Percentiles rank a stretch among this genome's conserved stretches.
Evolutionary conservation across 2,329 filamentous ascomycete genomes (phyloP).

Genomic region (Scolecobasidium constrictum): DNA sequence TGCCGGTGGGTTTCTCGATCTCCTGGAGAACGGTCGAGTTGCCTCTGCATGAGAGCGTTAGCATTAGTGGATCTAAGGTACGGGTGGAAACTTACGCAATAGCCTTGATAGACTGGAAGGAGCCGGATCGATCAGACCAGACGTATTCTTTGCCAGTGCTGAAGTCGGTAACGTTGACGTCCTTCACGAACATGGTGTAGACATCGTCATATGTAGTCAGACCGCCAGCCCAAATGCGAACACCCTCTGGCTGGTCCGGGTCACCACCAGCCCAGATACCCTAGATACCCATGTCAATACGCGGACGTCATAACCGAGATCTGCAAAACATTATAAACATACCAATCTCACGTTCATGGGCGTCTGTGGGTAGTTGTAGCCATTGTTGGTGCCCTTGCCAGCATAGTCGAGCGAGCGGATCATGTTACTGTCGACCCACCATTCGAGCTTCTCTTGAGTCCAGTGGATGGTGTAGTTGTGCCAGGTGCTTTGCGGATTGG

Average conservation of each 20-base stretch:
- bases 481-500: conserved; percentile 47
- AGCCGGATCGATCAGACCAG: conserved; percentile 28
- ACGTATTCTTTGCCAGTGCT: conserved; percentile 26
- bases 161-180: conserved; percentile 22
- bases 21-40: conserved; percentile 25
- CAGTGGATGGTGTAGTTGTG: conserved; percentile 67
- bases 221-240: conserved; percentile 27
- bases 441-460: conserved; percentile 58
- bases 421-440: conserved; percentile 56
- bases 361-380: conserved; percentile 61
- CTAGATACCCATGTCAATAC: not conserved
- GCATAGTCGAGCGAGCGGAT: conserved; percentile 50
- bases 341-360: conserved; percentile 70
- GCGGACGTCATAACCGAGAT: not conserved
- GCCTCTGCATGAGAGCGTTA: conserved; percentile 15
- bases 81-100: conserved; percentile 27
- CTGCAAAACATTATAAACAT: not conserved
- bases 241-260: conserved; percentile 14
- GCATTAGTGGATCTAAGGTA: not conserved
- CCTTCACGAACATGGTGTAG: conserved; percentile 24
- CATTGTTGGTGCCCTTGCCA: conserved; percentile 41
- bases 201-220: conserved; percentile 21
- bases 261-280: conserved; percentile 12
- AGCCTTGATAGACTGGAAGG: conserved; percentile 35
- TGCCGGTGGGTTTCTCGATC: conserved; percentile 23